These are phyloP conservation scores for Darksidea phi DNA, from an alignment of 495 filamentous ascomycete genomes.

Conservation along the genomic window DNA sequence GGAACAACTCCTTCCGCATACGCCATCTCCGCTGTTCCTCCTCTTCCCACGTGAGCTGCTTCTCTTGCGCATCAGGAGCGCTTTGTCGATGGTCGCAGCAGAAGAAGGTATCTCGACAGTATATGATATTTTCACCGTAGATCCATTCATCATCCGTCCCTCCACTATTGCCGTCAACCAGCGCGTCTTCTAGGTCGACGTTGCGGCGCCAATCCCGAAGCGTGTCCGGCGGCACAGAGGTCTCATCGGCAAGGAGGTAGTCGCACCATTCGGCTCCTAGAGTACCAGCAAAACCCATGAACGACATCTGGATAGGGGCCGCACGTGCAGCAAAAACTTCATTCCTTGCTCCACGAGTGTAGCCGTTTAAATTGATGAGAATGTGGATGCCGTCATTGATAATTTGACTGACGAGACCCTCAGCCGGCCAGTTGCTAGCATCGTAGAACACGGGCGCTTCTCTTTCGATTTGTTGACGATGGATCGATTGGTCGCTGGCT, in stretches of 20 bases:
- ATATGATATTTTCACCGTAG: slow-evolving; percentile 96
- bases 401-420: slow-evolving; percentile 84
- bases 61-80: slow-evolving; percentile 70
- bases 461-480: slow-evolving; percentile 89
- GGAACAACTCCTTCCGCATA: slow-evolving; percentile 95
- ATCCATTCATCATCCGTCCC: slow-evolving; percentile 75
- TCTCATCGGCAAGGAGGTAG: slow-evolving; percentile 87
- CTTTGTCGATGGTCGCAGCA: slow-evolving; percentile 97
- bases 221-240: slow-evolving; percentile 79
- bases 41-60: slow-evolving; percentile 72
- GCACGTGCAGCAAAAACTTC: slow-evolving; percentile 95
- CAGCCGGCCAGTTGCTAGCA: slow-evolving; percentile 80
- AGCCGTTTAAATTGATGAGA: slow-evolving; percentile 94
- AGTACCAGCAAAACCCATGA: slow-evolving; percentile 98
- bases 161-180: slow-evolving; percentile 65
- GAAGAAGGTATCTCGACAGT: slow-evolving; percentile 94
- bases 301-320: slow-evolving; percentile 97
- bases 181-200: slow-evolving; percentile 66
- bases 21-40: slow-evolving; percentile 82
- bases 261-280: slow-evolving; percentile 98
- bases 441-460: slow-evolving; percentile 93
- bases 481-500: slow-evolving; percentile 82
- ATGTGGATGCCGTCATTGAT: slow-evolving; percentile 94
- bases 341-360: slow-evolving; percentile 94
- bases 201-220: slow-evolving; percentile 76